Conservation (phyloP, 192 early-diverging fungal species). For the Borealophlyctis nickersoniae region DNA sequence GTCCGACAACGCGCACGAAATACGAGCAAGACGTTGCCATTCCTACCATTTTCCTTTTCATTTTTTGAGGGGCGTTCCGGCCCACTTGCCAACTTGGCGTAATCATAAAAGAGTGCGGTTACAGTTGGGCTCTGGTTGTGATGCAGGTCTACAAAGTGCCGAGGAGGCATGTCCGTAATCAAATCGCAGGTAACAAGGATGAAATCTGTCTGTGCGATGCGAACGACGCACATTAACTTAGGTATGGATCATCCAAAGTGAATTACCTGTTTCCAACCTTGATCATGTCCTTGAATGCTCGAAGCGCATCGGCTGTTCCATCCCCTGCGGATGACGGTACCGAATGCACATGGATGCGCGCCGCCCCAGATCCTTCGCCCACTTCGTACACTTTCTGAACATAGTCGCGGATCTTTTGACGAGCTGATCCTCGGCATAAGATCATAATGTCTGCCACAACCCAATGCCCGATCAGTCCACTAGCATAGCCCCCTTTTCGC, state of each 20-base stretch:
- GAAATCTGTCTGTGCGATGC: constrained; percentile 65
- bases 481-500: too few relatives aligned
- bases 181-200: constrained; percentile 91
- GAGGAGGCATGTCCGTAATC: constrained; percentile 79
- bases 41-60: constrained; percentile 19
- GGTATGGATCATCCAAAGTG: too few relatives aligned
- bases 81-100: constrained; percentile 68
- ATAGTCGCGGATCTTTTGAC: constrained; percentile 67
- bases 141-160: constrained; percentile 79
- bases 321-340: too few relatives aligned
- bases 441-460: constrained; percentile 78
- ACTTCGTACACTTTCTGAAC: constrained; percentile 64
- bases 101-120: constrained; percentile 80
- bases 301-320: constrained; percentile 82
- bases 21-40: too few relatives aligned
- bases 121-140: constrained; percentile 76
- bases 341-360: too few relatives aligned
- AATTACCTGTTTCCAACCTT: too few relatives aligned
- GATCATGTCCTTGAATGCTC: constrained; percentile 76
- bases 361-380: too few relatives aligned
- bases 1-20: too few relatives aligned
- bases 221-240: too few relatives aligned
- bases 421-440: constrained; percentile 60
- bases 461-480: too few relatives aligned
- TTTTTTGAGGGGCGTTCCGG: constrained; percentile 45